Evolutionary conservation across 1,139 yeast genomes (phyloP).

Genomic region (Lodderomyces theae): DNA sequence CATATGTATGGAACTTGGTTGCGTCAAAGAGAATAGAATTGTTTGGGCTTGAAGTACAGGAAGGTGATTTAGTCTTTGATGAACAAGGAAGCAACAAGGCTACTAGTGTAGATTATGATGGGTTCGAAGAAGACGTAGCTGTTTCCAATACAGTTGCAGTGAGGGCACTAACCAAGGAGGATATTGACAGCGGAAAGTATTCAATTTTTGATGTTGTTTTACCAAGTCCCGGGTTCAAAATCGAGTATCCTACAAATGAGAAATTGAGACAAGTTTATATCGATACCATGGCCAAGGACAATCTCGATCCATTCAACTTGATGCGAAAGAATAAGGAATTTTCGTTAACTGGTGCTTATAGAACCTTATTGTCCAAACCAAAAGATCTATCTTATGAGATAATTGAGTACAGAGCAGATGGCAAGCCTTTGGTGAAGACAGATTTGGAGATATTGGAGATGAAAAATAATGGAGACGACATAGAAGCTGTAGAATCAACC

Average conservation of each 20-base stretch:
- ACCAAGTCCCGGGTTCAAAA: conserved; percentile 94
- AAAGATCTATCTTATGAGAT: conserved; percentile 59
- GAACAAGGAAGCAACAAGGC: conserved; percentile 21
- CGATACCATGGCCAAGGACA: conserved; percentile 74
- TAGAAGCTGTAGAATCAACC: conserved; percentile 25
- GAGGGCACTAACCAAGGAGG: conserved; percentile 69
- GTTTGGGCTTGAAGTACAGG: conserved; percentile 67
- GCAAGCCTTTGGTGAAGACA: conserved; percentile 73
- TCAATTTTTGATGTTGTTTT: conserved; percentile 80
- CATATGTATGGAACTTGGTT: conserved; percentile 88
- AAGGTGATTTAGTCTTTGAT: conserved; percentile 75
- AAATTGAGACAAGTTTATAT: conserved; percentile 61
- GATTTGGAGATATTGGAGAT: conserved; percentile 67
- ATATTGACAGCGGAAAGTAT: conserved; percentile 56
- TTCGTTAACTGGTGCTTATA: conserved; percentile 87
- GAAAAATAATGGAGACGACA: not conserved
- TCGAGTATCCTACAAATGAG: conserved; percentile 73
- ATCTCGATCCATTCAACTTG: conserved; percentile 83
- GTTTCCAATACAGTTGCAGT: conserved; percentile 58
- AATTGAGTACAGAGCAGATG: conserved; percentile 58
- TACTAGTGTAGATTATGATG: conserved; percentile 39
- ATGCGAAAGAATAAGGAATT: conserved; percentile 81
- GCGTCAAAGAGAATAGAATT: conserved; percentile 74
- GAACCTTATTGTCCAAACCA: conserved; percentile 73
- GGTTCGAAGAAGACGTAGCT: conserved; percentile 63